A percentile compares a stretch with the other conserved stretches of the same genome.
phyloP scores from a whole-genome alignment of 2,329 filamentous ascomycete species.

The Emydomyces testavorans region DNA sequence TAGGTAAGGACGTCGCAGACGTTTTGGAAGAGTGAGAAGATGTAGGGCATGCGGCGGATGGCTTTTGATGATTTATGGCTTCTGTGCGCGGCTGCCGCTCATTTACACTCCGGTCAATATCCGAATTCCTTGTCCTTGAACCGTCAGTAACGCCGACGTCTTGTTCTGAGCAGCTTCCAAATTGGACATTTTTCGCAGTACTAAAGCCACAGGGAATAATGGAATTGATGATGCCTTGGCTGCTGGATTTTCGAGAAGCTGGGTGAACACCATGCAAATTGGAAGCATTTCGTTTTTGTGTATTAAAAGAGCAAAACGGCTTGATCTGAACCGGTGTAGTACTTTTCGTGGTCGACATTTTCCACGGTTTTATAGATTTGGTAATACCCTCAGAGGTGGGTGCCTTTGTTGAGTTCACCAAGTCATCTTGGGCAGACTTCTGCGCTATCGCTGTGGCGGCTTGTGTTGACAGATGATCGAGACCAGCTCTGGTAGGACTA shows the following conservation, averaged over 20 bases:
- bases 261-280: slow-evolving; percentile 11
- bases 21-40: slow-evolving; percentile 3
- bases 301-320: slow-evolving; percentile 24
- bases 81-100: neutral
- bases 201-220: slow-evolving; percentile 32
- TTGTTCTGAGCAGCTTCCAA: neutral
- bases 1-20: neutral
- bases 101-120: neutral
- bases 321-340: slow-evolving; percentile 11
- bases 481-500: slow-evolving; percentile 23
- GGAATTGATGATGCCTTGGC: slow-evolving; percentile 33
- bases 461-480: slow-evolving; percentile 29
- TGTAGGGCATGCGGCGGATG: neutral
- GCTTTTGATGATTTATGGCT: neutral
- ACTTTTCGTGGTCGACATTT: neutral
- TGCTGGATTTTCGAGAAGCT: slow-evolving; percentile 23
- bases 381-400: too few species aligned
- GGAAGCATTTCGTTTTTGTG: neutral
- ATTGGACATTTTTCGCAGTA: slow-evolving; percentile 23
- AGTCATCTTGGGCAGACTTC: slow-evolving; percentile 29
- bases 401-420: slow-evolving; percentile 23
- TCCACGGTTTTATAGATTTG: neutral
- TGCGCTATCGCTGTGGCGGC: slow-evolving; percentile 31
- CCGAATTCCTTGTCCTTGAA: neutral
- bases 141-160: too few species aligned